Evolutionary conservation across 805 yeast genomes (phyloP).

Genomic region (Spencermartinsiella europaea): DNA sequence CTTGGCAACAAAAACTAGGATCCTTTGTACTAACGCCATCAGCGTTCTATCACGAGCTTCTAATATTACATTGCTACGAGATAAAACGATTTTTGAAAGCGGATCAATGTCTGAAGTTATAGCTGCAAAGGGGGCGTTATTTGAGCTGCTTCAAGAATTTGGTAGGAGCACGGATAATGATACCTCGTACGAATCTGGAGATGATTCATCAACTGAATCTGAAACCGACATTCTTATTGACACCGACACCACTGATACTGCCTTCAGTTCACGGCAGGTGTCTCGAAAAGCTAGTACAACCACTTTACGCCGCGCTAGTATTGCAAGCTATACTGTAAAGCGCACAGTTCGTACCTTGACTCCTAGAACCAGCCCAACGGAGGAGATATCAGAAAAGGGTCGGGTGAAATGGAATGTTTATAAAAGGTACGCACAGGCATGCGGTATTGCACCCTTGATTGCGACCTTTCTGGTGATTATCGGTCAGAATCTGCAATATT

Average conservation of each 20-base stretch:
- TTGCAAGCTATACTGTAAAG: slow-evolving; percentile 8
- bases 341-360: neutral
- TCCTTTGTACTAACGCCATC: slow-evolving; percentile 78
- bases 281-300: slow-evolving; percentile 15
- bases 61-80: slow-evolving; percentile 56
- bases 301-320: slow-evolving; percentile 19
- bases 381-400: slow-evolving; percentile 75
- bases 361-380: slow-evolving; percentile 7
- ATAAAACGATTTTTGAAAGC: slow-evolving; percentile 39
- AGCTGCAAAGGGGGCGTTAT: slow-evolving; percentile 15
- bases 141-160: slow-evolving; percentile 20
- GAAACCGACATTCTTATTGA: slow-evolving; percentile 3
- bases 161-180: slow-evolving; percentile 11
- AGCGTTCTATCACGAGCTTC: slow-evolving; percentile 71
- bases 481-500: slow-evolving; percentile 47
- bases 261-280: slow-evolving; percentile 3
- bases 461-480: slow-evolving; percentile 37
- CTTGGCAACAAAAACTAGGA: slow-evolving; percentile 60
- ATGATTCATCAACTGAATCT: neutral
- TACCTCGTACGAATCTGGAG: slow-evolving; percentile 1
- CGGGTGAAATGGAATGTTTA: slow-evolving; percentile 78
- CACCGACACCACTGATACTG: slow-evolving; percentile 6
- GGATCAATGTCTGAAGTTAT: slow-evolving; percentile 58
- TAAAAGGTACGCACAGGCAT: slow-evolving; percentile 68
- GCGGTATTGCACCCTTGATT: slow-evolving; percentile 42